phyloP scores from a whole-genome alignment of 2,329 filamentous ascomycete genomes.

The Hypoxylon sp. region DNA sequence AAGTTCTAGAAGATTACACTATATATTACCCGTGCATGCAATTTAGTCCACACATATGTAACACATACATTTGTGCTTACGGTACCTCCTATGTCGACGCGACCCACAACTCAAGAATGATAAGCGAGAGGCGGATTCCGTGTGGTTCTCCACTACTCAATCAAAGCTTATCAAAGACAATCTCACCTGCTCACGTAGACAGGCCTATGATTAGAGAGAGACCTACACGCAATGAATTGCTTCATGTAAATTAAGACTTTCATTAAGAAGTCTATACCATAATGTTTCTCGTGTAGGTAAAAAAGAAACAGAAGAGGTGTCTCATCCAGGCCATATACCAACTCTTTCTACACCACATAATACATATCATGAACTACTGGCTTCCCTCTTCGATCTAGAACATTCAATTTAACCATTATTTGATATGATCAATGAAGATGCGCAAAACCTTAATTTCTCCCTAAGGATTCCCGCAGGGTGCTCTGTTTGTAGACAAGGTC shows the following conservation, averaged over 20 bases:
- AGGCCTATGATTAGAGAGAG: background rate
- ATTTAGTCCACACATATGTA: background rate
- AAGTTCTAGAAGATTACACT: slow-evolving; percentile 2
- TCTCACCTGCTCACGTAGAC: background rate
- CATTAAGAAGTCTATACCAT: background rate
- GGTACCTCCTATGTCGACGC: background rate
- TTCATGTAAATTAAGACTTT: background rate
- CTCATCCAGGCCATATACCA: background rate
- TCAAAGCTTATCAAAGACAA: background rate
- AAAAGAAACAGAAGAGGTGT: background rate
- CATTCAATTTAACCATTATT: background rate
- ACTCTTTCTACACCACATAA: background rate
- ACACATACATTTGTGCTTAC: background rate
- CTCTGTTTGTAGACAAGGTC: slow-evolving; percentile 12
- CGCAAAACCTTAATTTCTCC: slow-evolving; percentile 6
- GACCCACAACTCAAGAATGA: background rate
- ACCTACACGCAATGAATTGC: background rate
- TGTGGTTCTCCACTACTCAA: background rate
- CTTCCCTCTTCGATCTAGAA: background rate
- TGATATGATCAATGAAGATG: background rate
- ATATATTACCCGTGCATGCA: background rate
- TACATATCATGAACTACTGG: background rate
- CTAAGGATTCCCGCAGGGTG: slow-evolving; percentile 13
- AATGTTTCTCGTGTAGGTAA: background rate
- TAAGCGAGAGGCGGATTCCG: background rate